Evolutionary conservation across 495 filamentous ascomycete species (phyloP).

Genomic region (Penicillium argentinense): DNA sequence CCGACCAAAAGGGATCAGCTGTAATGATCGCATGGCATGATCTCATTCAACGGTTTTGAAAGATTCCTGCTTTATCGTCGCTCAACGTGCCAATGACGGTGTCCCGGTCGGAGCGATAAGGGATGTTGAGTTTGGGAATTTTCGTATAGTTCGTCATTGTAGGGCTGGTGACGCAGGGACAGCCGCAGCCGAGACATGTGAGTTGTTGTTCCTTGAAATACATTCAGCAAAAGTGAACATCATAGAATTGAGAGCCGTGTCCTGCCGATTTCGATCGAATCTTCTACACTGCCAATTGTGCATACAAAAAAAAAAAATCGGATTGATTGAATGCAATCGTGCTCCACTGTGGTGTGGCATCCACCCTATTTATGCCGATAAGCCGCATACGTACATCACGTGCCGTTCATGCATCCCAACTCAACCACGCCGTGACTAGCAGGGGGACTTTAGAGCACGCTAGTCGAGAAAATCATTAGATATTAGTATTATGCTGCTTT

Average conservation of each 20-base stretch:
- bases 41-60: too few relatives aligned
- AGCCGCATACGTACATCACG: neutral
- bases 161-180: conserved; percentile 14
- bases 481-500: too few relatives aligned
- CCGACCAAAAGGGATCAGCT: too few relatives aligned
- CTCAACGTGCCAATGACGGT: too few relatives aligned
- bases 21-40: too few relatives aligned
- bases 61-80: too few relatives aligned
- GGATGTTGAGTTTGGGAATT: conserved; percentile 4
- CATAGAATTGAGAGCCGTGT: conserved; percentile 2
- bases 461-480: neutral
- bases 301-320: too few relatives aligned
- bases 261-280: too few relatives aligned
- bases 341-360: neutral
- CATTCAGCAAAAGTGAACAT: too few relatives aligned
- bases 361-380: neutral
- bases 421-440: too few relatives aligned
- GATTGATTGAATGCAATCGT: neutral
- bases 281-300: too few relatives aligned
- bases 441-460: neutral
- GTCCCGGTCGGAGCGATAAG: neutral
- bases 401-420: neutral
- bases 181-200: neutral
- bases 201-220: too few relatives aligned
- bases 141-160: conserved; percentile 14